phyloP scores from a whole-genome alignment of 495 filamentous ascomycete genomes.

The Pseudomonodictys pantanalensis region DNA sequence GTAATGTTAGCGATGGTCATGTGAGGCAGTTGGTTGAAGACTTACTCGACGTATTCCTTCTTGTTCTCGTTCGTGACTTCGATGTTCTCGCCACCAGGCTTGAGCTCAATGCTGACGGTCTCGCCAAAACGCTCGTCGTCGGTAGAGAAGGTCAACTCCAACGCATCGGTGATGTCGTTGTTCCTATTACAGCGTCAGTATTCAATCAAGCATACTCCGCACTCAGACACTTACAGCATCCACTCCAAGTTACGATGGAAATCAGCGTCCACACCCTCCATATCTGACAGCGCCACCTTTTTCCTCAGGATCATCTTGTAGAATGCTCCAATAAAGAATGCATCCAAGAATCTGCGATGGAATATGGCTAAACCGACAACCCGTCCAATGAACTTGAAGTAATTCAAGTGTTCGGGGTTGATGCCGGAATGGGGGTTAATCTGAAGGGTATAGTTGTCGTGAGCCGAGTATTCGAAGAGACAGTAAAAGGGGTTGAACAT shows the following conservation, averaged over 20 bases:
- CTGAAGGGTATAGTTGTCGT: conserved; percentile 99
- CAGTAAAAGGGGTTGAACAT: conserved; percentile 99
- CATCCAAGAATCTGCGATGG: conserved; percentile 95
- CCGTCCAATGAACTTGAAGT: conserved; percentile 99
- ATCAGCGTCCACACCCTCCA: conserved; percentile 98
- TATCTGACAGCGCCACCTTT: conserved; percentile 85
- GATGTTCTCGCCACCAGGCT: conserved; percentile 84
- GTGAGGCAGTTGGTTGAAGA: background rate
- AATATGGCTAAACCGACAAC: conserved; percentile 98
- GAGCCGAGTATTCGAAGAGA: conserved; percentile 98
- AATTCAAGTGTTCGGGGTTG: conserved; percentile 98
- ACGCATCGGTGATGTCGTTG: conserved; percentile 88
- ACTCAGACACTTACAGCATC: conserved; percentile 64
- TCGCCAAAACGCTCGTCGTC: conserved; percentile 98
- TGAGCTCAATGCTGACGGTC: conserved; percentile 85
- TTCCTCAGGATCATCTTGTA: conserved; percentile 99
- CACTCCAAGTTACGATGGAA: conserved; percentile 93
- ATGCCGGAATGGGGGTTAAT: conserved; percentile 99
- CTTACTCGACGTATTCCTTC: conserved; percentile 61
- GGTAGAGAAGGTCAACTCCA: conserved; percentile 92
- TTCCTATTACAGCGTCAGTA: conserved; percentile 52
- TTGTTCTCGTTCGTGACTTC: conserved; percentile 77
- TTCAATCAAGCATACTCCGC: background rate
- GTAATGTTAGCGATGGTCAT: conserved; percentile 19
- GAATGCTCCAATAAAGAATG: conserved; percentile 98